A percentile compares a stretch with the other conserved stretches of the same genome.
Evolutionary conservation across 345 rosid genomes (phyloP).

Genomic region (Triadica sebifera): DNA sequence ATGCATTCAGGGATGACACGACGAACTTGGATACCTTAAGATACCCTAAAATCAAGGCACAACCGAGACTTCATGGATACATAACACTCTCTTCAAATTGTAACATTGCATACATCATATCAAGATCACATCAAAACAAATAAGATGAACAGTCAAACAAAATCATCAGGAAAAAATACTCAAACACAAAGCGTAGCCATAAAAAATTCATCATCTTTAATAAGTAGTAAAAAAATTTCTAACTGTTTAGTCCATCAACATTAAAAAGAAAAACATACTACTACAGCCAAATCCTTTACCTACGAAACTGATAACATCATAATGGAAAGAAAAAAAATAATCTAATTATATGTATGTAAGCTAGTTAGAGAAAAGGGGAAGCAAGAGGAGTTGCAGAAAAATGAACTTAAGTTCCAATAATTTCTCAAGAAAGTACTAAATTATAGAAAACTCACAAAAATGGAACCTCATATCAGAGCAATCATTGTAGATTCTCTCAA

Average conservation of each 20-base stretch:
- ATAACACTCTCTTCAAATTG: neutral
- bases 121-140: neutral
- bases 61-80: neutral
- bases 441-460: slow-evolving; percentile 3
- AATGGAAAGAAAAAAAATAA: neutral
- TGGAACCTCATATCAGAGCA: slow-evolving; percentile 4
- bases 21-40: neutral
- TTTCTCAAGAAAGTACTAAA: neutral
- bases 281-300: neutral
- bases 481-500: neutral
- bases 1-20: neutral
- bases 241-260: neutral
- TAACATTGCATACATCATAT: neutral
- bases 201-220: neutral
- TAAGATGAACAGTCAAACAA: neutral
- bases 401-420: neutral
- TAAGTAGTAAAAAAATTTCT: neutral
- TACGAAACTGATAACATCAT: neutral
- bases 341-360: neutral
- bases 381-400: neutral
- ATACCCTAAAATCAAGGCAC: neutral
- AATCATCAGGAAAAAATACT: neutral
- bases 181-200: neutral
- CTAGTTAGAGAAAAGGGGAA: neutral
- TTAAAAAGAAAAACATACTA: neutral